Evolutionary conservation across 352 stramenopile genomes (phyloP).

Genomic region (Phytophthora colocasiae): DNA sequence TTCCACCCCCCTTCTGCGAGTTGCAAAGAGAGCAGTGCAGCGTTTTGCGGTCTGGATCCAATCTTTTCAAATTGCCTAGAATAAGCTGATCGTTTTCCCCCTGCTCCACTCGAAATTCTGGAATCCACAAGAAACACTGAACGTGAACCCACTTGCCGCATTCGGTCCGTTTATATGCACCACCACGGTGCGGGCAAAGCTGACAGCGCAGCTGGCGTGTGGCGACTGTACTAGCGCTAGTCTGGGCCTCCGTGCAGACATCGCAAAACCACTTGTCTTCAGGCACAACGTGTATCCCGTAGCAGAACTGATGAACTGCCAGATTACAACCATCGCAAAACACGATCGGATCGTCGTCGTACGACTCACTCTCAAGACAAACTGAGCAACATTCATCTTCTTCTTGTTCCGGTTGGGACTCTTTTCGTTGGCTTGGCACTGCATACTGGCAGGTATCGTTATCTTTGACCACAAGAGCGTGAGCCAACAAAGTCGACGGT

Average conservation of each 20-base stretch:
- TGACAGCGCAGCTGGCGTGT: constrained; percentile 41
- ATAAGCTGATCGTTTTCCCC: constrained; percentile 38
- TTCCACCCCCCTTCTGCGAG: constrained; percentile 57
- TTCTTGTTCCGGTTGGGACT: constrained; percentile 23
- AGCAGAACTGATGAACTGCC: constrained; percentile 91
- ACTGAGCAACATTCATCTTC: constrained; percentile 68
- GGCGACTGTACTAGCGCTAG: not conserved
- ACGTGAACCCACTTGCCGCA: constrained; percentile 85
- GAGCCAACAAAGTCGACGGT: not conserved
- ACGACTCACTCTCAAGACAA: constrained; percentile 83
- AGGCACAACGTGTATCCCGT: constrained; percentile 74
- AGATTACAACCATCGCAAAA: constrained; percentile 92
- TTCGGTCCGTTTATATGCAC: constrained; percentile 65
- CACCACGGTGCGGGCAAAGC: constrained; percentile 71
- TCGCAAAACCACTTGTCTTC: constrained; percentile 90
- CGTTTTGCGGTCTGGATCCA: constrained; percentile 70
- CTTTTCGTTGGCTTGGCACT: constrained; percentile 10
- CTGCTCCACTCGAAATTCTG: constrained; percentile 66
- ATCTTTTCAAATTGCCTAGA: constrained; percentile 52
- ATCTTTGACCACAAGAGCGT: not conserved
- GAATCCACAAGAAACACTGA: constrained; percentile 89
- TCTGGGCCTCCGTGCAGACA: constrained; percentile 35
- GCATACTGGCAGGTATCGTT: not conserved
- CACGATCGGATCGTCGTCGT: constrained; percentile 90
- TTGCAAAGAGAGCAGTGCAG: constrained; percentile 79